Evolutionary conservation across 2,329 filamentous ascomycete genomes (phyloP), one percentile per base, ranked within the genome.

Genomic region (Aspergillus brasiliensis): DNA sequence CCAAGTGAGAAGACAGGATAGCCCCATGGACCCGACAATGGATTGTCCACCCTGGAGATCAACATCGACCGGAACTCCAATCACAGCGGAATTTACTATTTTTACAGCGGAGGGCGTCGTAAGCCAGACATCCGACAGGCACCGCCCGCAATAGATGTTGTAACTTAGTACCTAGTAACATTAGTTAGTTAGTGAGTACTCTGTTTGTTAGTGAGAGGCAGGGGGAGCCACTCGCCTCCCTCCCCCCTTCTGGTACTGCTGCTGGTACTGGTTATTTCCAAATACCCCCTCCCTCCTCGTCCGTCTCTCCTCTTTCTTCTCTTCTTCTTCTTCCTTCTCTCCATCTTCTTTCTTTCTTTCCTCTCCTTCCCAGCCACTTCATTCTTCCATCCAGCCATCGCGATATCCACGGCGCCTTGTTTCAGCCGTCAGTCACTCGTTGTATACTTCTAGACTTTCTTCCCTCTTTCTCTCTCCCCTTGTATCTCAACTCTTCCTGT

Each of bases 391-490:
- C 37, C 56, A 59, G n/a, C 37, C 21, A 54, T n/a, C 51, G 8
- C 51, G 17, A 42, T 31, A 44, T 55, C 51, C 42, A 62, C 65
- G 62, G 64, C 61, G 44, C 46, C 44, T 58, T 63, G 57, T 62
- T 56, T 58, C 52, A 46, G 62, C 62, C 62, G 65, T 67, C 62
- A 65, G 65, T 67, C 65, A 66, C 56, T 67, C 65, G 65, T 67
- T 67, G 54, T 62, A 19, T 49, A 40, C n/a, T 40, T 62, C 25
- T 48, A 58, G 25, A 40, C 40, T 57, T 55, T 34, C 40, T 44
- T 62, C 25, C 23, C 42, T 51, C 38, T 48, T 34, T 1, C 11
- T 34, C 31, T n/a, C n/a, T n/a, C n/a, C n/a, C 38, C 17, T 37
- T 28, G 53, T 40, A 51, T 47, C 21, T 59, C 31, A 17, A 27